phyloP scores from a whole-genome alignment of 1,139 yeast species.

The Meyerozyma carpophila region DNA sequence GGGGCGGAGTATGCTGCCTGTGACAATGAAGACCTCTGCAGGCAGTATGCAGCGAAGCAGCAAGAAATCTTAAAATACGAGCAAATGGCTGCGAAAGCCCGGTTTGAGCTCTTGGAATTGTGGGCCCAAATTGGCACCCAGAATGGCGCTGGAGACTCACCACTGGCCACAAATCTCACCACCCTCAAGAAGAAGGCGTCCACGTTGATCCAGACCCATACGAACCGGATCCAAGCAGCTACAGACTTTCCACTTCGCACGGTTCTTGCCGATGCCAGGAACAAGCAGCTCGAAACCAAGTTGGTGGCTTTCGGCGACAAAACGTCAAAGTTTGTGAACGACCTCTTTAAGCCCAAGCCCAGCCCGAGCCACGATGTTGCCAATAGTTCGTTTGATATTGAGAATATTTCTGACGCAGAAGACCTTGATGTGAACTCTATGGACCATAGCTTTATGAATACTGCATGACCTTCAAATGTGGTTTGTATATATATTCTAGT shows the following conservation, averaged over 20 bases:
- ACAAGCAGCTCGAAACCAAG: background rate
- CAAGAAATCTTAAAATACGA: background rate
- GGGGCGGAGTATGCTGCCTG: background rate
- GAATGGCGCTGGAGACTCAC: background rate
- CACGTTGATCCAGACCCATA: background rate
- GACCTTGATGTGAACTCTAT: background rate
- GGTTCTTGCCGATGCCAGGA: background rate
- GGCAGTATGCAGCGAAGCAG: background rate
- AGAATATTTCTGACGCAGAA: background rate
- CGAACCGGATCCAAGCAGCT: background rate
- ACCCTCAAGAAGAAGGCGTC: background rate
- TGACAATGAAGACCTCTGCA: background rate
- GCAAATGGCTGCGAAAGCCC: background rate
- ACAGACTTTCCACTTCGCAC: background rate
- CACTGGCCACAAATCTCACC: background rate
- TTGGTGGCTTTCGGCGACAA: background rate
- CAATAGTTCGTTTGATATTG: background rate
- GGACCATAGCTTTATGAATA: no score
- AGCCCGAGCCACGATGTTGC: background rate
- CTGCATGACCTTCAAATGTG: no score
- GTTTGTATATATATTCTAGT: no score
- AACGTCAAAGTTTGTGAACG: background rate
- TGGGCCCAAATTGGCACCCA: background rate
- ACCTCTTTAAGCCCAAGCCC: background rate
- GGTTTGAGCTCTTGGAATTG: background rate